phyloP scores from a whole-genome alignment of 805 yeast genomes.

The Priceomyces haplophilus region DNA sequence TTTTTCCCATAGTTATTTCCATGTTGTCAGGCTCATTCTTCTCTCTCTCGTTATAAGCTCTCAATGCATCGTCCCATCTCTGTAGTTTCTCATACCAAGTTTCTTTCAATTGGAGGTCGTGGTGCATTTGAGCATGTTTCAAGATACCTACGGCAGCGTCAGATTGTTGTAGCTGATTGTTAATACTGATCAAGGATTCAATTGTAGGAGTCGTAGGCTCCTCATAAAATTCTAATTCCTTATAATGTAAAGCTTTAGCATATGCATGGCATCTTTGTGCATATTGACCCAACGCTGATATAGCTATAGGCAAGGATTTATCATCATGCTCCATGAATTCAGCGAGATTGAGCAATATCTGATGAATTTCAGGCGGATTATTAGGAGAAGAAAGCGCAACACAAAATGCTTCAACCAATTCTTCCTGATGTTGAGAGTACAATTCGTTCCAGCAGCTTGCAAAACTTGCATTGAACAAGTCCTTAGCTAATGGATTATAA shows the following conservation, averaged over 20 bases:
- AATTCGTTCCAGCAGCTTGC: slow-evolving; percentile 94
- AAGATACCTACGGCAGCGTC: slow-evolving; percentile 98
- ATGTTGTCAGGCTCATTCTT: slow-evolving; percentile 60
- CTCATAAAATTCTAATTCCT: slow-evolving; percentile 90
- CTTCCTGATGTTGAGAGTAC: slow-evolving; percentile 85
- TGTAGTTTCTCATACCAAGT: slow-evolving; percentile 97
- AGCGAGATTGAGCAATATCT: slow-evolving; percentile 80
- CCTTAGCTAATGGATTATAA: slow-evolving; percentile 84
- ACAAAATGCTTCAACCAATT: slow-evolving; percentile 79
- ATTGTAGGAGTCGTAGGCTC: slow-evolving; percentile 91
- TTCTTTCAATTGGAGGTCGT: slow-evolving; percentile 86
- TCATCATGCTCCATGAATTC: slow-evolving; percentile 98
- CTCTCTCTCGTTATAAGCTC: slow-evolving; percentile 82
- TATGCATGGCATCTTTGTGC: slow-evolving; percentile 96
- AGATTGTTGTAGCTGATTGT: slow-evolving; percentile 90
- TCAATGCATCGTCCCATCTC: slow-evolving; percentile 96
- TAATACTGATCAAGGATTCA: slow-evolving; percentile 87
- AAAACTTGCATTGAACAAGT: slow-evolving; percentile 89
- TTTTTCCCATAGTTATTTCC: slow-evolving; percentile 94
- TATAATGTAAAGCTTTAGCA: slow-evolving; percentile 95
- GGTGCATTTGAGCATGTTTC: slow-evolving; percentile 90
- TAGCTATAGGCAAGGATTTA: slow-evolving; percentile 86
- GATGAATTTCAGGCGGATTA: slow-evolving; percentile 94
- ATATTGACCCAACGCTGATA: slow-evolving; percentile 85
- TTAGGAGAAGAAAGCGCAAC: slow-evolving; percentile 85